A percentile compares a stretch with the other conserved stretches of the same genome.
phyloP scores from a whole-genome alignment of 2,329 filamentous ascomycete genomes.

The Diaporthe australafricana region DNA sequence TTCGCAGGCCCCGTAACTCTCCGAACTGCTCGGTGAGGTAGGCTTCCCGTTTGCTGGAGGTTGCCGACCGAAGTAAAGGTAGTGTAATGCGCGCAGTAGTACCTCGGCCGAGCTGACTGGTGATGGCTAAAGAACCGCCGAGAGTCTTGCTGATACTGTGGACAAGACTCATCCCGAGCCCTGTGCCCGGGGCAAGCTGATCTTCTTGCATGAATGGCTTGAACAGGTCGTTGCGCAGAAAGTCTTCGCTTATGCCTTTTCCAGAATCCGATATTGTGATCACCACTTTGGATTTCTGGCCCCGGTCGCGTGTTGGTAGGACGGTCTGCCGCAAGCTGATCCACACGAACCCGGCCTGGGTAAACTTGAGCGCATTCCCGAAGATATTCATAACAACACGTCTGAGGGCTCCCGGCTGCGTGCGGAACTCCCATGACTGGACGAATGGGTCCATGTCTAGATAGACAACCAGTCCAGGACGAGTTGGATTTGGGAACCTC shows the following conservation, averaged over 20 bases:
- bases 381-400: slow-evolving; percentile 68
- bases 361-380: slow-evolving; percentile 66
- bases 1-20: slow-evolving; percentile 1
- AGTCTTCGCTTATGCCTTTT: slow-evolving; percentile 73
- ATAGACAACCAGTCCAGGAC: slow-evolving; percentile 48
- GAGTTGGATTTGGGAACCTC: background rate
- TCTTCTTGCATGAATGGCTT: slow-evolving; percentile 75
- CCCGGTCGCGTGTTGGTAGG: background rate
- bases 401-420: slow-evolving; percentile 60
- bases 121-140: slow-evolving; percentile 69
- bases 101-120: slow-evolving; percentile 54
- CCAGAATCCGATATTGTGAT: slow-evolving; percentile 73
- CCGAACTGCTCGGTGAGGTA: background rate
- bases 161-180: slow-evolving; percentile 75
- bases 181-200: slow-evolving; percentile 68
- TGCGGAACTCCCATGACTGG: slow-evolving; percentile 63
- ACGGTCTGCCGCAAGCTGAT: slow-evolving; percentile 37
- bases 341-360: slow-evolving; percentile 44
- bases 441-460: slow-evolving; percentile 55
- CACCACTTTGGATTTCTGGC: slow-evolving; percentile 40
- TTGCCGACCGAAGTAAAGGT: slow-evolving; percentile 27
- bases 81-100: slow-evolving; percentile 41
- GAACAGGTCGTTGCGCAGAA: slow-evolving; percentile 69
- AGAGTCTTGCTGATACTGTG: slow-evolving; percentile 68
- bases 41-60: background rate